Percentiles rank a stretch among this genome's conserved stretches.
These are phyloP conservation scores for Candida pseudofarinosa DNA, from an alignment of 805 yeast species.

Conservation along the genomic window DNA sequence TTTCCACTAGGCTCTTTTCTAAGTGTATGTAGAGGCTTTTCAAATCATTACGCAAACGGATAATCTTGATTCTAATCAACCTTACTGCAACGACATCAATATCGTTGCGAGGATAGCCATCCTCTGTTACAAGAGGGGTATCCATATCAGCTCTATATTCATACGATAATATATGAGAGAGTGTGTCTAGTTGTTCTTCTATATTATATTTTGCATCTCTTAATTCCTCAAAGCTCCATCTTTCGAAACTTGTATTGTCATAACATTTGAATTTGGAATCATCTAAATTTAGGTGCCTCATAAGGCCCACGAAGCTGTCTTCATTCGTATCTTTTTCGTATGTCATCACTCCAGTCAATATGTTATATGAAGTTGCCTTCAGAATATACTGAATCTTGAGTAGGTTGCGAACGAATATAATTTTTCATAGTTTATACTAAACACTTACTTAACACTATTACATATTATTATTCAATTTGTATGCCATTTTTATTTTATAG, in stretches of 20 bases:
- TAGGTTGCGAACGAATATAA: no score
- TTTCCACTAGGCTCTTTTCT: slow-evolving; percentile 42
- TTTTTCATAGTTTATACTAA: no score
- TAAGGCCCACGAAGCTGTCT: slow-evolving; percentile 22
- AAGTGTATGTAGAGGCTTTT: slow-evolving; percentile 44
- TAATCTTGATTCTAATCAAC: slow-evolving; percentile 56
- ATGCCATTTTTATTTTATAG: no score
- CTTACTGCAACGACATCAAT: slow-evolving; percentile 72
- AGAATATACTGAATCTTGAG: no score
- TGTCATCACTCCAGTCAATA: slow-evolving; percentile 9
- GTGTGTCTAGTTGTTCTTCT: slow-evolving; percentile 21
- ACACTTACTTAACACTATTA: slow-evolving; percentile 3
- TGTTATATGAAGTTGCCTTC: no score
- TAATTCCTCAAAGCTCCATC: slow-evolving; percentile 7
- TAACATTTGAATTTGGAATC: slow-evolving; percentile 14
- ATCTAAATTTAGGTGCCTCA: slow-evolving; percentile 25
- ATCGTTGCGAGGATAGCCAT: slow-evolving; percentile 86
- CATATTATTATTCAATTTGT: background rate
- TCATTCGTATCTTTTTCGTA: slow-evolving; percentile 11
- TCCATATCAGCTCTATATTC: slow-evolving; percentile 55
- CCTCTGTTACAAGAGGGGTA: slow-evolving; percentile 58
- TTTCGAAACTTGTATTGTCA: slow-evolving; percentile 17
- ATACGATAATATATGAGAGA: slow-evolving; percentile 41
- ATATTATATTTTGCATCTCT: slow-evolving; percentile 12
- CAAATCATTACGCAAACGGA: slow-evolving; percentile 69